Base-by-base conservation (phyloP, 1,139 yeast genomes). In the Hyphopichia wangnamkhiaoensis region DNA sequence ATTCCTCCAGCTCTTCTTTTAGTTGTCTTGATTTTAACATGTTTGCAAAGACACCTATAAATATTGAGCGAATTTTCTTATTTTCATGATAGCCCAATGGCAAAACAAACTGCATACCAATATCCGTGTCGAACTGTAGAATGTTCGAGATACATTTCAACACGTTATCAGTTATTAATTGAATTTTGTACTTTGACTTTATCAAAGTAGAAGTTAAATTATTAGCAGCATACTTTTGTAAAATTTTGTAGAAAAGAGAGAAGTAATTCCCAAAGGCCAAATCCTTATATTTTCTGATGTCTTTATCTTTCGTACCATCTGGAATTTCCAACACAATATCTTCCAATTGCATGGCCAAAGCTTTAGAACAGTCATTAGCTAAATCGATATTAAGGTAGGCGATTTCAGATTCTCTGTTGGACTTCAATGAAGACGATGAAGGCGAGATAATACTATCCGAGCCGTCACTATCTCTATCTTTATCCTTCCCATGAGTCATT, bases 21-120 rank as follows among this genome's bases (percentile, higher is more conserved):
- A 45, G 41, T 37, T 65, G 68, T 54, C 59, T 74, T 56, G 61
- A 76, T 56, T 53, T 72, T 64, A 53, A 82, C 77, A 58, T 85
- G 41, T 82, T 80, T 1, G 86, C 79, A 52, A 89, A 86, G 3
- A 88, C 93, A 47, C 84, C 84, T 54, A 88, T 68, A 53, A 88
- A 87, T 1, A 93, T 81, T 5, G 84, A 67, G 43, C 95, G 66
- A 24, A 87, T 79, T 39, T 80, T 76, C 16, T 65, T 61, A 53
- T 85, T 85, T 29, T 76, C 77, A 50, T 88, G 89, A 51, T 81
- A 85, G 0, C 95, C 95, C 54, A 88, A 70, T 0, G 94, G 90
- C 13, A 89, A 62, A 1, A 91, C 90, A 58, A 80, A 80, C 39
- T 80, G 82, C 55, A 88, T 70, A 8, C 96, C 95, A 36, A 86